These are phyloP conservation scores for Cyclostephanos tholiformis DNA, from an alignment of 108 stramenopile genomes.

Conservation along the genomic window DNA sequence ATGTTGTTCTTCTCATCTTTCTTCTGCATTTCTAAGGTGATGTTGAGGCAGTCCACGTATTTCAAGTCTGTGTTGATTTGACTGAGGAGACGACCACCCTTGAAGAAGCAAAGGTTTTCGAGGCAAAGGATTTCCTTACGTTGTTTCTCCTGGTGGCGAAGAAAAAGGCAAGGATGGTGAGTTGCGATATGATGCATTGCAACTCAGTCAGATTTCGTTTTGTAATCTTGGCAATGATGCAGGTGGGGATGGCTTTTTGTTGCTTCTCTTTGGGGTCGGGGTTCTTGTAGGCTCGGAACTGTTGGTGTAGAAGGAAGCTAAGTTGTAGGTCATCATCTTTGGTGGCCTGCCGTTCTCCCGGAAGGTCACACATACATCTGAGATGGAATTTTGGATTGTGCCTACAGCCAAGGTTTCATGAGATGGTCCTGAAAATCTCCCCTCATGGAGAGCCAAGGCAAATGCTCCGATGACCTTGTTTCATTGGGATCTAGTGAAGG, in stretches of 20 bases:
- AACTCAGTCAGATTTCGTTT: too few species aligned
- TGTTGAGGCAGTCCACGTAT: too few species aligned
- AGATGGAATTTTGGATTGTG: constrained; percentile 29
- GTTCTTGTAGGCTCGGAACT: constrained; percentile 24
- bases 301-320: too few species aligned
- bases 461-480: constrained; percentile 21
- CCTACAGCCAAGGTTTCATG: constrained; percentile 17
- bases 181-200: too few species aligned
- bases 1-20: too few species aligned
- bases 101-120: too few species aligned
- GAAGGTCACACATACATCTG: constrained; percentile 24
- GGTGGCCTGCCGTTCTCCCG: too few species aligned
- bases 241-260: constrained; percentile 22
- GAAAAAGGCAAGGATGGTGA: too few species aligned
- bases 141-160: neutral
- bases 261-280: constrained; percentile 18
- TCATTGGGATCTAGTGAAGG: neutral
- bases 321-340: too few species aligned
- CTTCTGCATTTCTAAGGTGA: too few species aligned
- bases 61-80: too few species aligned
- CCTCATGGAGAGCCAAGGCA: constrained; percentile 13
- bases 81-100: too few species aligned
- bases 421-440: constrained; percentile 9
- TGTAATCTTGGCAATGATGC: constrained; percentile 5
- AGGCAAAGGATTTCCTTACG: neutral